Base-by-base conservation (phyloP, 345 rosid genomes). In the Arabidopsis arenosa region DNA sequence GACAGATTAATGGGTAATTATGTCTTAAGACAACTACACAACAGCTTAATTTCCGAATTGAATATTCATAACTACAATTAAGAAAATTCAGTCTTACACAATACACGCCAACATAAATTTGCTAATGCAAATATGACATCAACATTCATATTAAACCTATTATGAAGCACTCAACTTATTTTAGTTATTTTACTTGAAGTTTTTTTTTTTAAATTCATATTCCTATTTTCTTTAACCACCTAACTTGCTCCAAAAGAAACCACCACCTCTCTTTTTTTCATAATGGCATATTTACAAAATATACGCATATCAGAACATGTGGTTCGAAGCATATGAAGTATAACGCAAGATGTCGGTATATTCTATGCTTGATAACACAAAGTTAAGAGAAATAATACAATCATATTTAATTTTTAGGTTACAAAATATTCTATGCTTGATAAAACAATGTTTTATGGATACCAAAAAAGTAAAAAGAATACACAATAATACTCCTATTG, bases 161-260 rank as follows among this genome's bases (percentile, higher is more conserved):
- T 13, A 43, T 41, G n/a, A 41, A 73, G 45, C 70, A 63, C 63
- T 54, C 63, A 54, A 23, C 36, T 36, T 26, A n/a, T 45, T n/a
- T n/a, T 39, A 6, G 26, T 40, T 41, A 9, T 10, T 41, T 41
- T 41, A 41, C 45, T 41, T 41, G 11, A 41, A 11, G 5, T 3
- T 2, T 10, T 11, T 40, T 40, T 11, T 8, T 10, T 3, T 10
- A 0, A 35, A 40, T 3, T 40, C 35, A 23, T 23, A 23, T 45
- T 6, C 26, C 26, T 23, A 9, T 11, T 21, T 48, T 37, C 32
- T 56, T 60, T 7, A 51, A 68, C 32, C 52, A 76, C 53, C 52
- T 76, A 63, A 54, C 75, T 76, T 76, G 75, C 61, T 44, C 36
- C 43, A 70, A 62, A 70, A 55, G 75, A 70, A 76, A 76, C 59